A percentile compares a stretch with the other conserved stretches of the same genome.
phyloP scores from a whole-genome alignment of 2,329 filamentous ascomycete species.

The Sporothrix euskadiensis region DNA sequence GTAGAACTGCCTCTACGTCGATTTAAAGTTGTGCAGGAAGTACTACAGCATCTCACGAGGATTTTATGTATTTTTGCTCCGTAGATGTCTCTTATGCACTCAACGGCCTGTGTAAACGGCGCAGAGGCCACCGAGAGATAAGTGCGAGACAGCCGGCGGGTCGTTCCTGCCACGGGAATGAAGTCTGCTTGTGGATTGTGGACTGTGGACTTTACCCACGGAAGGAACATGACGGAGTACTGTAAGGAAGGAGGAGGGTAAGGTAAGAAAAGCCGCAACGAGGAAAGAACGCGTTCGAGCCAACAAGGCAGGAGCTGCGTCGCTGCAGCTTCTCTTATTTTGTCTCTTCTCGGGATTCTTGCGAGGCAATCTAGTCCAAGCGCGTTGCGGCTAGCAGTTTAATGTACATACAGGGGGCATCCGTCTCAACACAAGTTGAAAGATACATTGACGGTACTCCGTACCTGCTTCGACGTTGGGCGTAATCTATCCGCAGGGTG shows the following conservation, averaged over 20 bases:
- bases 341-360: not conserved
- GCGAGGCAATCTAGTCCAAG: not conserved
- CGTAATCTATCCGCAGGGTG: too few species aligned
- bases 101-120: not conserved
- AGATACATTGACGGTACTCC: not conserved
- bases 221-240: not conserved
- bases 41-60: not conserved
- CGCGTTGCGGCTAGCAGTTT: not conserved
- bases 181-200: too few species aligned
- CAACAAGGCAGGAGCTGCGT: slow-evolving; percentile 10
- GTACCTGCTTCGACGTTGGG: too few species aligned
- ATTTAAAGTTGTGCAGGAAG: not conserved
- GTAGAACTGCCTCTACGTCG: not conserved
- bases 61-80: not conserved
- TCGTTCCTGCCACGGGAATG: not conserved
- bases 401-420: not conserved
- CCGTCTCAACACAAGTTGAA: not conserved
- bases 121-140: not conserved
- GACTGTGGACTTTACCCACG: not conserved
- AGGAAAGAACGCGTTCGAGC: not conserved
- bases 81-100: not conserved
- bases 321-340: not conserved
- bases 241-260: not conserved
- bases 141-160: not conserved
- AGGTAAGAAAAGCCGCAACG: slow-evolving; percentile 14